Conservation (phyloP, 1,139 yeast genomes). For the Torulaspora globosa region DNA sequence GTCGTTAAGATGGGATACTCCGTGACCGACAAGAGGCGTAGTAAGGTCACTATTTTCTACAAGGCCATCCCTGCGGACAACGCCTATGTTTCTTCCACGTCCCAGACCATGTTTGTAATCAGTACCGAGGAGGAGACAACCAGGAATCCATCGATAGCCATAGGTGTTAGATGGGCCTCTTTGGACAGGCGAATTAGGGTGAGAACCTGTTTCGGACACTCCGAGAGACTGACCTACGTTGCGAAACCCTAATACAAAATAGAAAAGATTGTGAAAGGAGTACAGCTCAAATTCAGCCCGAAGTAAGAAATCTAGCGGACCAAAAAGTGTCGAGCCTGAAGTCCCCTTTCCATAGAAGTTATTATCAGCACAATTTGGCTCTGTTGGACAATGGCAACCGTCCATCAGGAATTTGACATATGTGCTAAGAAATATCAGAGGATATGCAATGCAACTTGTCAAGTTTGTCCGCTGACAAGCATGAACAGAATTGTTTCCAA, state of each 20-base stretch:
- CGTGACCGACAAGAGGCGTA: not conserved
- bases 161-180: slow-evolving; percentile 6
- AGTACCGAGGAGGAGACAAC: slow-evolving; percentile 8
- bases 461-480: slow-evolving; percentile 8
- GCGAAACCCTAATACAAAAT: not conserved
- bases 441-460: not conserved
- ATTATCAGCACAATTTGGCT: slow-evolving; percentile 37
- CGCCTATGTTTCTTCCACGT: slow-evolving; percentile 11
- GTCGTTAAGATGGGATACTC: slow-evolving; percentile 10
- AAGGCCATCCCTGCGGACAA: slow-evolving; percentile 14
- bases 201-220: slow-evolving; percentile 12
- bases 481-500: not conserved
- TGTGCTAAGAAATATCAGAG: slow-evolving; percentile 23
- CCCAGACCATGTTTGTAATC: slow-evolving; percentile 9
- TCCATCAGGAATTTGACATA: slow-evolving; percentile 37
- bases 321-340: slow-evolving; percentile 1
- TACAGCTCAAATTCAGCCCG: slow-evolving; percentile 5
- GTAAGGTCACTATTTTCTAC: slow-evolving; percentile 8
- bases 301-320: slow-evolving; percentile 1
- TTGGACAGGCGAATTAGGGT: slow-evolving; percentile 9
- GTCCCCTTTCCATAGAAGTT: slow-evolving; percentile 8
- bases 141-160: slow-evolving; percentile 2
- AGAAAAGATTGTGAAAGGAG: slow-evolving; percentile 6
- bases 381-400: slow-evolving; percentile 23
- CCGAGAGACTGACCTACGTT: slow-evolving; percentile 9